Base-by-base conservation (phyloP, 495 filamentous ascomycete genomes). In the Jackrogersella multiformis region DNA sequence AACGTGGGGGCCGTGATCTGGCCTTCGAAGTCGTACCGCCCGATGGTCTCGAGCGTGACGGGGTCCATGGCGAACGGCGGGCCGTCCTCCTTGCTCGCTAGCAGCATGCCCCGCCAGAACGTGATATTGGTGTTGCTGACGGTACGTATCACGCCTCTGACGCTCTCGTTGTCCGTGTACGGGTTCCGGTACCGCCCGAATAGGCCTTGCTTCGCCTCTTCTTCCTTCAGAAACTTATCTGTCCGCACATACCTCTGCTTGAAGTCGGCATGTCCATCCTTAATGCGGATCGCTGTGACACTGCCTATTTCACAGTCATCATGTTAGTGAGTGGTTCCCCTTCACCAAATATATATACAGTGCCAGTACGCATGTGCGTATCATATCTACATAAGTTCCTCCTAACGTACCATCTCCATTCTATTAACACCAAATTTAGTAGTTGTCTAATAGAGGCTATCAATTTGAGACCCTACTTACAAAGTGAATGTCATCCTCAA, bases 61-160 rank as follows among this genome's bases (percentile, higher is more conserved):
- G 85, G 85, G 54, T 88, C 81, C 80, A 88, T 77, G 0, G 83
- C 82, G 63, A 81, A 87, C 2, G 85, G 84, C 16, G 80, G 82
- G 0, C 80, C 78, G 70, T 85, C 83, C 63, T 88, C 85, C 57
- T 87, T 87, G 48, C 75, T 76, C 0, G 85, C 85, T 2, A 88
- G 68, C 24, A 88, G 69, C 68, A 79, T 76, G 0, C 82, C 82
- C 4, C 80, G 73, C 76, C 79, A 88, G 60, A 80, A 82, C 2
- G 84, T 73, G 3, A 88, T 70, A 57, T 88, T 87, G 10, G 85
- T 88, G 48, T 88, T 87, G 0, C 79, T 76, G 2, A 83, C 82
- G 0, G 77, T 83, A 2, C 82, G 73, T 15, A 86, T 78, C 7
- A 81, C 76, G 16, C 80, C 80, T 42, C 77, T 73, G 6, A 85